These are phyloP conservation scores for Lipomyces kockii DNA, from an alignment of 805 yeast genomes.

Conservation along the genomic window DNA sequence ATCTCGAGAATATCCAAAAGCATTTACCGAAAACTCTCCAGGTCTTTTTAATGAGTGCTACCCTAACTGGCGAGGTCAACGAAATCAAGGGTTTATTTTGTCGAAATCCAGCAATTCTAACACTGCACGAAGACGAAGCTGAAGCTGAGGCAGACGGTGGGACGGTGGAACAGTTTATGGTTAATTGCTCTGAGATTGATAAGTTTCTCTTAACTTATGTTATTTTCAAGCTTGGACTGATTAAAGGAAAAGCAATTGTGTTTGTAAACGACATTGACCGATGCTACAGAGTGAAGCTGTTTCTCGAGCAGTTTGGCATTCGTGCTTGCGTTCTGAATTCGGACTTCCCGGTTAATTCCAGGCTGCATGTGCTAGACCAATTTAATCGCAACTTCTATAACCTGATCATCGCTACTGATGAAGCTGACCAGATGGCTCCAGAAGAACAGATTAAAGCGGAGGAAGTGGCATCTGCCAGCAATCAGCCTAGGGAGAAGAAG, in stretches of 20 bases:
- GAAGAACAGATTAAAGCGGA: slow-evolving; percentile 43
- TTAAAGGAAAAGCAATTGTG: slow-evolving; percentile 86
- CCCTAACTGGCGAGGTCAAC: slow-evolving; percentile 83
- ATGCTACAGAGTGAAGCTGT: slow-evolving; percentile 88
- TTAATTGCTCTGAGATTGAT: slow-evolving; percentile 85
- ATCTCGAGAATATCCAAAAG: slow-evolving; percentile 66
- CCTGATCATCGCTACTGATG: slow-evolving; percentile 93
- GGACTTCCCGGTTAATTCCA: slow-evolving; percentile 89
- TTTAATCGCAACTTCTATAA: slow-evolving; percentile 88
- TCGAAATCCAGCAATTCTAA: slow-evolving; percentile 60
- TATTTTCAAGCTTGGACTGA: slow-evolving; percentile 81
- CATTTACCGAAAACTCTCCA: slow-evolving; percentile 80
- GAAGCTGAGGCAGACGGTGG: slow-evolving; percentile 51
- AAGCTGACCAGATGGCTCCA: slow-evolving; percentile 60
- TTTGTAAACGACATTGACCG: slow-evolving; percentile 95
- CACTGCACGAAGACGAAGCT: slow-evolving; percentile 69
- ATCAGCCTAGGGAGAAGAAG: slow-evolving; percentile 19
- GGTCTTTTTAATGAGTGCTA: slow-evolving; percentile 95
- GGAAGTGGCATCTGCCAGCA: slow-evolving; percentile 37
- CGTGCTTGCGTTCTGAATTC: slow-evolving; percentile 86
- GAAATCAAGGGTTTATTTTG: slow-evolving; percentile 78
- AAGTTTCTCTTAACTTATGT: slow-evolving; percentile 90
- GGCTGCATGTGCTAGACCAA: slow-evolving; percentile 93
- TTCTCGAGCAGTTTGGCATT: slow-evolving; percentile 92
- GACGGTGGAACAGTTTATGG: slow-evolving; percentile 81